These are phyloP conservation scores for Rhynchospora breviuscula DNA, from an alignment of 176 grass and related monocot species.

Conservation along the genomic window DNA sequence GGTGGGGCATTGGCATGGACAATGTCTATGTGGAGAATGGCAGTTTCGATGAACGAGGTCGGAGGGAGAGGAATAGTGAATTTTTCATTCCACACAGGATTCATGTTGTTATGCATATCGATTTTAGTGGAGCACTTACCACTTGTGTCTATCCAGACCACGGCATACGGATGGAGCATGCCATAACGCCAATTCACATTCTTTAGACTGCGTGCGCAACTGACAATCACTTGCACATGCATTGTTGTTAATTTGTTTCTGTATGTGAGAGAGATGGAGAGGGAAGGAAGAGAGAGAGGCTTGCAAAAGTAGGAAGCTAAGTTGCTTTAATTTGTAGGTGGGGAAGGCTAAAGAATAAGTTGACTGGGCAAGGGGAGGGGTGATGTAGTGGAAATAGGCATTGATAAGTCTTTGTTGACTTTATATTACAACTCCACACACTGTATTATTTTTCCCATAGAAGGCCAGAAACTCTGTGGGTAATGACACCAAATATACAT, in stretches of 20 bases:
- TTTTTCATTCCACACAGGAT: slow-evolving; percentile 64
- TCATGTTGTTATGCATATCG: slow-evolving; percentile 31
- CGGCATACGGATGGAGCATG: slow-evolving; percentile 49
- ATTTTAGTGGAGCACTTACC: slow-evolving; percentile 49
- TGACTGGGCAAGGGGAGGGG: neutral
- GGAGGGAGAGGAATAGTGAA: slow-evolving; percentile 38
- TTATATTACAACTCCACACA: neutral
- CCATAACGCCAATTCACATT: slow-evolving; percentile 79
- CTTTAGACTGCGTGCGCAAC: slow-evolving; percentile 45
- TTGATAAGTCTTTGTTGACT: neutral
- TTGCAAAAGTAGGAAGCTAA: neutral
- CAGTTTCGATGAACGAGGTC: slow-evolving; percentile 27
- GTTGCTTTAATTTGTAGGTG: slow-evolving; percentile 4
- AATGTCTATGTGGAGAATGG: slow-evolving; percentile 62
- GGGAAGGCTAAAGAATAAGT: neutral
- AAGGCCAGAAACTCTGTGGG: neutral
- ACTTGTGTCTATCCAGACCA: slow-evolving; percentile 48
- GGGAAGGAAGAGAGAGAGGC: neutral
- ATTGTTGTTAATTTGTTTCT: slow-evolving; percentile 3
- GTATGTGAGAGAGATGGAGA: neutral
- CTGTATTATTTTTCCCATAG: neutral
- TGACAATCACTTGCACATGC: slow-evolving; percentile 50
- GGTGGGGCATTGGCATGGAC: slow-evolving; percentile 51
- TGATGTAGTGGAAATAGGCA: neutral
- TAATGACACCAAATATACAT: neutral